phyloP scores from a whole-genome alignment of 208 protist genomes.

The Acanthamoeba healyi region DNA sequence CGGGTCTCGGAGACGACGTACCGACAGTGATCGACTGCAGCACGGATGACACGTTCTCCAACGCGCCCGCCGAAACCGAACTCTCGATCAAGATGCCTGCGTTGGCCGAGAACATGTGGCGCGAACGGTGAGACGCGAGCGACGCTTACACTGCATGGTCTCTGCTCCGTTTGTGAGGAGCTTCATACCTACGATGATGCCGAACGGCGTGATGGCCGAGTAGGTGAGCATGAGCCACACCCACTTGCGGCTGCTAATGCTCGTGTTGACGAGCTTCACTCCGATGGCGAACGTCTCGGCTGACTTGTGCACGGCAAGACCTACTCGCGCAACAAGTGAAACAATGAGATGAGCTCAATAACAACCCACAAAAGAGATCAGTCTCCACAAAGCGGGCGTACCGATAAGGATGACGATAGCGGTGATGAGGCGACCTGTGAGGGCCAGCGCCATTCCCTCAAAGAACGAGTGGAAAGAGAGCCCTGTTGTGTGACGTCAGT shows the following conservation, averaged over 20 bases:
- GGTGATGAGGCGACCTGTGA: constrained; percentile 1
- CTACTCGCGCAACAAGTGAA: background rate
- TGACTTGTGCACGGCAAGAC: constrained; percentile 16
- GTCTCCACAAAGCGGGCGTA: background rate
- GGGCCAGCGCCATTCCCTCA: constrained; percentile 8
- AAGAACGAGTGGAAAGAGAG: constrained; percentile 51
- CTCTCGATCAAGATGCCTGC: constrained; percentile 42
- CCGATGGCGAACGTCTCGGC: constrained; percentile 40
- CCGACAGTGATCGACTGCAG: constrained; percentile 26
- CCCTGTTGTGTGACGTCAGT: background rate
- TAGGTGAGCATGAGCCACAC: constrained; percentile 55
- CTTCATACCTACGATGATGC: constrained; percentile 8
- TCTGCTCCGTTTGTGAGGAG: background rate
- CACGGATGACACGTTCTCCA: constrained; percentile 8
- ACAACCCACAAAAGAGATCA: background rate
- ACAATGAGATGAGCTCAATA: background rate
- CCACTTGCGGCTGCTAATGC: constrained; percentile 31
- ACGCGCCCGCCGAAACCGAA: constrained; percentile 4
- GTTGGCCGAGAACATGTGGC: no score
- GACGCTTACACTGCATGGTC: background rate
- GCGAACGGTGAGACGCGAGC: background rate
- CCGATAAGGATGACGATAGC: constrained; percentile 53
- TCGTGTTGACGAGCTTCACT: constrained; percentile 39
- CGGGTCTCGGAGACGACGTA: background rate
- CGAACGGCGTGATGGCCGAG: constrained; percentile 37